phyloP scores from a whole-genome alignment of 2,329 filamentous ascomycete genomes.

The Fusarium armeniacum region DNA sequence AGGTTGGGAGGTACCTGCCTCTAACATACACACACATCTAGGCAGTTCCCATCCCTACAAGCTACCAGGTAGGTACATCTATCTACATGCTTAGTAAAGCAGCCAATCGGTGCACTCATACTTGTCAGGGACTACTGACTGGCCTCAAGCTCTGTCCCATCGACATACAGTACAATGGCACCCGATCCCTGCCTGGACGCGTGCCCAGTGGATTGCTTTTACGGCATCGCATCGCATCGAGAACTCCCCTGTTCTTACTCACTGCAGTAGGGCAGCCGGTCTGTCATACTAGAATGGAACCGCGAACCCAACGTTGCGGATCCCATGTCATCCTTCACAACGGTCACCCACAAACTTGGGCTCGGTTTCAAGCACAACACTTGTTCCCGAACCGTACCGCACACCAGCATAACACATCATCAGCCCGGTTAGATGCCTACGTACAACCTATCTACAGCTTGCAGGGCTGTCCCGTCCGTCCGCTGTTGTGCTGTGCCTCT shows the following conservation, averaged over 20 bases:
- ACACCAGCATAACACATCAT: conserved; percentile 18
- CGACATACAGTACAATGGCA: conserved; percentile 2
- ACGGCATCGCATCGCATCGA: conserved; percentile 18
- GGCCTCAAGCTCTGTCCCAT: conserved; percentile 1
- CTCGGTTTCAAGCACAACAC: conserved; percentile 16
- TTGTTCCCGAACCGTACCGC: conserved; percentile 5
- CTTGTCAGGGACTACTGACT: neutral
- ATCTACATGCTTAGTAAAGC: conserved; percentile 3
- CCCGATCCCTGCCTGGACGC: conserved; percentile 21
- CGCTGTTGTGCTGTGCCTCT: conserved; percentile 13
- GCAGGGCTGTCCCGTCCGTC: conserved; percentile 2
- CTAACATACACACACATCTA: neutral
- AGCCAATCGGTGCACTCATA: conserved; percentile 30
- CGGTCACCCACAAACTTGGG: conserved; percentile 40
- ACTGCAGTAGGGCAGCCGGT: conserved; percentile 1
- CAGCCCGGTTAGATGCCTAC: conserved; percentile 17
- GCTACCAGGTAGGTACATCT: neutral
- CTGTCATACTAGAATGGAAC: neutral
- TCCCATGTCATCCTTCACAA: conserved; percentile 36
- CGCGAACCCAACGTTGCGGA: conserved; percentile 30
- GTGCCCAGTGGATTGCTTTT: conserved; percentile 14
- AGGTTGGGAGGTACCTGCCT: neutral
- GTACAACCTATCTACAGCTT: conserved; percentile 15
- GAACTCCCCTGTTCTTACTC: neutral
- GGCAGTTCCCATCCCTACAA: neutral